phyloP scores from a whole-genome alignment of 352 stramenopile genomes.

The Phytophthora cactorum region DNA sequence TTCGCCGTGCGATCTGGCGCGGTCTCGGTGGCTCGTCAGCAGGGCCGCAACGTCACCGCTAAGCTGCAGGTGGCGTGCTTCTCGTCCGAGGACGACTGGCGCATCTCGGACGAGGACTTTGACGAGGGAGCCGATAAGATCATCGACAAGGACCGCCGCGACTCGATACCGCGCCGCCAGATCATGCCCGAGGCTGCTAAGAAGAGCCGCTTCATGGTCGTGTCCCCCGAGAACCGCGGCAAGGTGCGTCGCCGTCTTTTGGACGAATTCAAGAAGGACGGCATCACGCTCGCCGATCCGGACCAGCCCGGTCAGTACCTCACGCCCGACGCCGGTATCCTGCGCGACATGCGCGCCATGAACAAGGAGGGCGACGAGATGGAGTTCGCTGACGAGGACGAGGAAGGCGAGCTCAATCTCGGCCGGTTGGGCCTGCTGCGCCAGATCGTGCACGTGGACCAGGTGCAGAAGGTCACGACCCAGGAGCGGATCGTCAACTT shows the following conservation, averaged over 20 bases:
- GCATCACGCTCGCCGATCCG: conserved; percentile 64
- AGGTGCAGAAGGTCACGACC: conserved; percentile 90
- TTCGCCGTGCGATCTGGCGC: conserved; percentile 53
- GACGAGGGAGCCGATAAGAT: conserved; percentile 76
- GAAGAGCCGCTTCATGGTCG: conserved; percentile 79
- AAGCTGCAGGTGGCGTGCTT: conserved; percentile 55
- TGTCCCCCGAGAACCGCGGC: conserved; percentile 77
- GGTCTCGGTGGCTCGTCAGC: conserved; percentile 37
- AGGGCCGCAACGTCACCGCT: conserved; percentile 21
- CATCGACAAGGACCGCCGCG: conserved; percentile 69
- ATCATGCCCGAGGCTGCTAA: conserved; percentile 74
- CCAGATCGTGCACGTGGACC: conserved; percentile 86
- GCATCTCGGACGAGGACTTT: conserved; percentile 56
- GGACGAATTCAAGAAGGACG: conserved; percentile 82
- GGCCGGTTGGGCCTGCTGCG: conserved; percentile 71
- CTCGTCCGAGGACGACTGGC: conserved; percentile 61
- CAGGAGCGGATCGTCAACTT: conserved; percentile 94
- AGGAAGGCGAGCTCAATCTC: conserved; percentile 71
- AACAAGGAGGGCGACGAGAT: conserved; percentile 78
- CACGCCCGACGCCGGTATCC: conserved; percentile 61
- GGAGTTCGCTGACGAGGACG: conserved; percentile 67
- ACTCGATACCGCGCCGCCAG: conserved; percentile 68
- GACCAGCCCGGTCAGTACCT: conserved; percentile 54
- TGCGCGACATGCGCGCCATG: conserved; percentile 73
- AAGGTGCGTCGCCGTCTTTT: conserved; percentile 79